phyloP scores from a whole-genome alignment of 139 green algal genomes.

The Closterium sp. region DNA sequence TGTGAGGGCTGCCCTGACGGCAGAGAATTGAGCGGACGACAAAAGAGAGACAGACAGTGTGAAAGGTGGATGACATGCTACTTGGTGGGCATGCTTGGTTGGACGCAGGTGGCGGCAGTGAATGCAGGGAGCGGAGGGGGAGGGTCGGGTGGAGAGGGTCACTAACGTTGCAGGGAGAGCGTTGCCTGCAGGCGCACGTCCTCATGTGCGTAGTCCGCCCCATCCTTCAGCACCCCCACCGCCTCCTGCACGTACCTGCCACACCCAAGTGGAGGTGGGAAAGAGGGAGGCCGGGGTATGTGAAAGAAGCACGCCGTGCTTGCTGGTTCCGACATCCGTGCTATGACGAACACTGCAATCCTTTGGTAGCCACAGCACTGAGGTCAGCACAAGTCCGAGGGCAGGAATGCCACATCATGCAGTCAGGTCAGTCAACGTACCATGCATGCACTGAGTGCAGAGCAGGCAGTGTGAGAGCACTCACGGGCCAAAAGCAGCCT shows the following conservation, averaged over 20 bases:
- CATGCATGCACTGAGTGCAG: not conserved
- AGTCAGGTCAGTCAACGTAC: no score
- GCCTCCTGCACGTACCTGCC: conserved; percentile 46
- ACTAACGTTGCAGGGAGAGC: conserved; percentile 40
- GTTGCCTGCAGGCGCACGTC: conserved; percentile 59
- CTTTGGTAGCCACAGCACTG: no score
- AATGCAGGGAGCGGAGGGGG: not conserved
- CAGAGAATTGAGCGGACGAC: conserved; percentile 15
- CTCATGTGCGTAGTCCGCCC: conserved; percentile 67
- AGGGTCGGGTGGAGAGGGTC: conserved; percentile 1
- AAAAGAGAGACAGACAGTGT: conserved; percentile 22
- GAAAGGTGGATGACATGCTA: not conserved
- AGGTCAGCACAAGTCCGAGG: no score
- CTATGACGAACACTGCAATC: no score
- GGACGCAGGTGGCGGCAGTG: not conserved
- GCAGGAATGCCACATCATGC: no score
- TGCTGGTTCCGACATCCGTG: no score
- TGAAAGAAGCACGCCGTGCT: no score
- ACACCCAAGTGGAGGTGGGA: not conserved
- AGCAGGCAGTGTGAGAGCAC: no score
- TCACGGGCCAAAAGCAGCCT: conserved; percentile 57
- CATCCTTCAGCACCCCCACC: conserved; percentile 51
- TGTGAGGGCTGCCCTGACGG: not conserved
- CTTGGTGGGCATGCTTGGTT: not conserved
- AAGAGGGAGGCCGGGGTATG: no score